These are phyloP conservation scores for Schwanniomyces yamadae DNA, from an alignment of 805 yeast species.

Conservation along the genomic window DNA sequence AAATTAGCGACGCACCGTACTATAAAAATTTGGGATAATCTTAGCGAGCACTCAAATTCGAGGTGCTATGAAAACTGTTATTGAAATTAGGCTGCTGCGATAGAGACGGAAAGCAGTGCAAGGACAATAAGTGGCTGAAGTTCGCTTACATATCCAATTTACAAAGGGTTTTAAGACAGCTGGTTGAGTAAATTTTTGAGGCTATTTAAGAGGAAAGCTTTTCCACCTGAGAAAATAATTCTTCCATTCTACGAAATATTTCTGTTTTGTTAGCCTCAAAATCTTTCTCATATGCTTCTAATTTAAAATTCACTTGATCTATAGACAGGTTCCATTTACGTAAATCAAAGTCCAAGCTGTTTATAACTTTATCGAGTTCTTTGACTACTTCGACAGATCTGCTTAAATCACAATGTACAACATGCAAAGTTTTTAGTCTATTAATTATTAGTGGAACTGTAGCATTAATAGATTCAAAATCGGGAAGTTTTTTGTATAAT, in stretches of 20 bases:
- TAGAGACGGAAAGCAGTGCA: too few species aligned
- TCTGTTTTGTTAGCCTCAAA: slow-evolving; percentile 23
- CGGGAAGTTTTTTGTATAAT: slow-evolving; percentile 23
- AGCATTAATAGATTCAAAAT: slow-evolving; percentile 20
- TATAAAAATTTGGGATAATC: too few species aligned
- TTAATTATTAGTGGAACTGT: slow-evolving; percentile 24
- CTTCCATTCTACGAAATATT: slow-evolving; percentile 17
- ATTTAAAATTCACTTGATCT: slow-evolving; percentile 17
- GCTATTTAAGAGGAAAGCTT: too few species aligned
- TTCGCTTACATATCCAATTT: too few species aligned
- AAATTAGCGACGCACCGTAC: too few species aligned
- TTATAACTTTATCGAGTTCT: slow-evolving; percentile 27
- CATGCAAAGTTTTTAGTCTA: slow-evolving; percentile 31
- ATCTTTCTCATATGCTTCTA: slow-evolving; percentile 20
- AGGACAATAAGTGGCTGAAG: too few species aligned
- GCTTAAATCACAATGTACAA: slow-evolving; percentile 32
- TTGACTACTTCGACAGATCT: slow-evolving; percentile 22
- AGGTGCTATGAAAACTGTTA: too few species aligned
- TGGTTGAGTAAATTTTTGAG: too few species aligned
- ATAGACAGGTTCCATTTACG: slow-evolving; percentile 30
- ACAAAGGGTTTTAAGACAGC: too few species aligned
- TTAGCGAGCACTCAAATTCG: too few species aligned
- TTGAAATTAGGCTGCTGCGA: too few species aligned
- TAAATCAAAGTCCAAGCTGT: slow-evolving; percentile 25
- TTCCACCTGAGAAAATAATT: slow-evolving; percentile 7